Base-by-base conservation (phyloP, 805 yeast species). In the Pichia occidentalis region DNA sequence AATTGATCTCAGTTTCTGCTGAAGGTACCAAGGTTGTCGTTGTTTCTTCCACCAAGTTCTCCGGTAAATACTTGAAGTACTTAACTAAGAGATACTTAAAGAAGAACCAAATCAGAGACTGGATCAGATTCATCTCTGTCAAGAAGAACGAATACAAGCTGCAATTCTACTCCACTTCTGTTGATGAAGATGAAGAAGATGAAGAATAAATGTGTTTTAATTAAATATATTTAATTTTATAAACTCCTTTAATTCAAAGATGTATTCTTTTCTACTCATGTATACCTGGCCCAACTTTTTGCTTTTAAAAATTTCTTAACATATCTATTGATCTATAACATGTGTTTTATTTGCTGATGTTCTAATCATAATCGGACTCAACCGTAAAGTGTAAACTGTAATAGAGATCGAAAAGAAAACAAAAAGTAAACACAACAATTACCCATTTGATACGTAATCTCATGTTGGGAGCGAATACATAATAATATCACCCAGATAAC, bases 31-130 rank as follows among this genome's bases (percentile, higher is more conserved):
- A 85, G 66, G 80, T 85, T 65, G 86, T 92, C 64, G 85, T 87
- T 66, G 78, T 75, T 54, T 75, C 97, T 55, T 79, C 82, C 71
- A 71, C 95, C 71, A 82, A 86, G 75, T 90, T 92, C 92, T 88
- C 97, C 57, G 99, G 98, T 75, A 90, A 94, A 77, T 92, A 92
- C 95, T 82, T 90, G 70, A 92, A 94, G 80, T 92, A 92, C 94
- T 77, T 92, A 68, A 85, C 97, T 65, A 94, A 92, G 87, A 90
- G 95, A 80, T 92, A 85, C 92, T 85, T 92, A 74, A 94, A 90
- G 95, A 92, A 92, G 85, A 86, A 88, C 90, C 95, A 85, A 75
- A 85, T 90, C 77, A 87, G 97, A 80, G 97, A 92, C 79, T 90
- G 97, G 97, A 88, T 90, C 73, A 92, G 97, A 80, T 88, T 90